Base-by-base conservation (phyloP, 805 yeast genomes). In the Candida sakaeoensis region DNA sequence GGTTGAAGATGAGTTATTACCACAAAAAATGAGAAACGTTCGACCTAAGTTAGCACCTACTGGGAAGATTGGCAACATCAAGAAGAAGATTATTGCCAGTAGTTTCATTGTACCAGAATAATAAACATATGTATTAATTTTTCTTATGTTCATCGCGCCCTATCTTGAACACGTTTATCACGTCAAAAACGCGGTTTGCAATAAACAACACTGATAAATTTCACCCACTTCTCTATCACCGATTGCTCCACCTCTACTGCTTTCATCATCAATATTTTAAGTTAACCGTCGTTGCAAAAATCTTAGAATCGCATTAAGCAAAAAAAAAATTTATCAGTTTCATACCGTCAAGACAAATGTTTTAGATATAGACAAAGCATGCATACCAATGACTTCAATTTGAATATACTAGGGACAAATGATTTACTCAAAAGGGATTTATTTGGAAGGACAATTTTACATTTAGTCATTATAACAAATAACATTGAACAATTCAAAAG, bases 31-130 rank as follows among this genome's bases (percentile, higher is more conserved):
- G 49, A 72, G 90, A 41, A 80, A 81, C 45, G 72, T 74, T 21
- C 72, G 90, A 48, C 83, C 95, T 1, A 82, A 89, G 52, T 65
- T 93, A 37, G 96, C 97, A 9, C 96, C 96, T 5, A 85, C 87
- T 22, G 96, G 96, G 26, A 88, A 84, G 59, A 85, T 90, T 26
- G 62, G 84, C 4, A 74, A 77, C 1, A 62, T 77, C 5, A 88
- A 87, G 62, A 87, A 82, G 64, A 82, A 77, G 50, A 54, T 74
- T 9, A 61, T 79, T 4, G 66, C 75, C 0, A 69, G 59, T 31
- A 70, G 84, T 0, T 84, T 75, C 52, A 74, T 82, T 14, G 8
- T 34, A 14, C 29, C 24, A 13, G 37, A 34, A 24, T n/a, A 26
- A 26, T 8, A 23, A 23, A 18, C 27, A 12, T 13, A 19, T 18